Conservation (phyloP, 495 filamentous ascomycete genomes). For the Margaritispora aquatica region DNA sequence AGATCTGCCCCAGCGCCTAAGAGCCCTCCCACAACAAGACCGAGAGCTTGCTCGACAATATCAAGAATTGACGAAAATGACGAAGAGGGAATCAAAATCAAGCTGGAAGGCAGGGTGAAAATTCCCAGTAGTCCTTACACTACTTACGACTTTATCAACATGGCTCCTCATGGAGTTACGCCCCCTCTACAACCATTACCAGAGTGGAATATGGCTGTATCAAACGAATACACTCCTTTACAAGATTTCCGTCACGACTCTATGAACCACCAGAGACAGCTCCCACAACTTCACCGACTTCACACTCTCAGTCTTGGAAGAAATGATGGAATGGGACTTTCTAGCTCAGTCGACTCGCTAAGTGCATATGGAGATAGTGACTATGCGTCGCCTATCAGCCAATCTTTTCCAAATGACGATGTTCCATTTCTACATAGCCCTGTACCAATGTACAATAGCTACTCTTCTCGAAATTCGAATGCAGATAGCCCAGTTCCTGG, state of each 20-base stretch:
- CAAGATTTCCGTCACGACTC: slow-evolving; percentile 16
- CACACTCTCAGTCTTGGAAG: slow-evolving; percentile 19
- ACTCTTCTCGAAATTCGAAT: slow-evolving; percentile 37
- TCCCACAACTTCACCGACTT: slow-evolving; percentile 22
- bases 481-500: slow-evolving; percentile 41
- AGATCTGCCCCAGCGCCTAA: slow-evolving; percentile 54
- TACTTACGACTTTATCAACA: slow-evolving; percentile 46
- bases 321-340: slow-evolving; percentile 26
- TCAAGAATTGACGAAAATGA: slow-evolving; percentile 12
- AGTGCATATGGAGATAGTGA: slow-evolving; percentile 40
- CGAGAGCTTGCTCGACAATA: slow-evolving; percentile 17
- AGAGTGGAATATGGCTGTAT: slow-evolving; percentile 20
- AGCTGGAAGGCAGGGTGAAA: slow-evolving; percentile 15
- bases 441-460: slow-evolving; percentile 44
- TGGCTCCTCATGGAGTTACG: slow-evolving; percentile 32
- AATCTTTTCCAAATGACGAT: slow-evolving; percentile 45
- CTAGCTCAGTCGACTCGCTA: slow-evolving; percentile 42
- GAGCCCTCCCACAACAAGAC: slow-evolving; percentile 16
- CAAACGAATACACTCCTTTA: slow-evolving; percentile 16
- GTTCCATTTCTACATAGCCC: slow-evolving; percentile 45
- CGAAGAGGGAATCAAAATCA: slow-evolving; percentile 21
- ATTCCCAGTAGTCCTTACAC: slow-evolving; percentile 25
- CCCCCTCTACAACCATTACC: slow-evolving; percentile 15
- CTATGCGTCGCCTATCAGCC: slow-evolving; percentile 45
- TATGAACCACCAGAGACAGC: slow-evolving; percentile 21